Base-by-base conservation (phyloP, 2,329 filamentous ascomycete species). In the Fusarium coicis region DNA sequence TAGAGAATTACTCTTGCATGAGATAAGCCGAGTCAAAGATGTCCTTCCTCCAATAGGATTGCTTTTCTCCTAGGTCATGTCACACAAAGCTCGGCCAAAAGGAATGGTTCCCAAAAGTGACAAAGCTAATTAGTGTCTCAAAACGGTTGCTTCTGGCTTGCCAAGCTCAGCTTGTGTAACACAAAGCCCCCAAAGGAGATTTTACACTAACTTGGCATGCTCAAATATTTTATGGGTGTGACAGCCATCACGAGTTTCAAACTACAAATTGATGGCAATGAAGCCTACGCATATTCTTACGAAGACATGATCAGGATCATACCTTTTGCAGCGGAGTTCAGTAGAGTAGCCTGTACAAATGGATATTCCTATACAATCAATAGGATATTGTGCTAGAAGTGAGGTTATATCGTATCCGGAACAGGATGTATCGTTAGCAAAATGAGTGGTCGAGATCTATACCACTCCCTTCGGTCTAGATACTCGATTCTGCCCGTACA, bases 41-140 rank as follows among this genome's bases (percentile, higher is more conserved):
- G 30, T 14, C 23, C 21, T 18, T 36, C 21, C 12, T 23, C 28
- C 23, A 54, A 47, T 39, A 37, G 26, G 18, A 39, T 32, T 9
- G 26, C 19, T 43, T 10, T 21, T 37, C n/a, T 14, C 23, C 34
- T 36, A 37, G 23, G 18, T 18, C 30, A 28, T 49, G 21, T 26
- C 46, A 68, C 44, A 63, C 34, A 54, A 55, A 56, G 42, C 42
- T 55, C 57, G 47, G 28, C 42, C 19, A 19, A 15, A 18, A 43
- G 68, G 61, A 61, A 58, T 56, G 65, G 32, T 23, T 43, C 21
- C 34, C n/a, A 42, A 26, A 42, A 40, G 34, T 44, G 56, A 57
- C 39, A 70, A 71, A 67, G 57, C 36, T 43, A 63, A 50, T 37
- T 43, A 63, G 55, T 56, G 55, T 71, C 68, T 71, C 62, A 47